These are phyloP conservation scores for Bodo saltans DNA, from an alignment of 78 protist genomes.

Conservation along the genomic window DNA sequence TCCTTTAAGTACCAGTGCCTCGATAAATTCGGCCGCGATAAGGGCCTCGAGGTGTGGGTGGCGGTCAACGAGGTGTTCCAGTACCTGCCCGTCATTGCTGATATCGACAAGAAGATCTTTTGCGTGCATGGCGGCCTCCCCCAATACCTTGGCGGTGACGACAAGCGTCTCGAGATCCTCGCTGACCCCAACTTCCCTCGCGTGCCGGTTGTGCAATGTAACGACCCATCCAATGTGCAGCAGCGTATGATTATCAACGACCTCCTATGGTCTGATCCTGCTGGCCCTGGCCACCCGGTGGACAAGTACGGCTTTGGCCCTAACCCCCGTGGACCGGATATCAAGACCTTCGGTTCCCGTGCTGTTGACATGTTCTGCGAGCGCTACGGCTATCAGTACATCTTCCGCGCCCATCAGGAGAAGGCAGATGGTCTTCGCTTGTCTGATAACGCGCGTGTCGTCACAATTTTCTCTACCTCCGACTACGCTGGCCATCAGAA, in stretches of 20 bases:
- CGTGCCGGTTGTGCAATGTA: not conserved
- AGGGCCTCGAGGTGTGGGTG: conserved; percentile 43
- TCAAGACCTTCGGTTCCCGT: conserved; percentile 25
- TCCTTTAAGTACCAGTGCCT: conserved; percentile 5
- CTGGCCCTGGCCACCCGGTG: not conserved
- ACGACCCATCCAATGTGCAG: not conserved
- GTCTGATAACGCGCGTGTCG: conserved; percentile 16
- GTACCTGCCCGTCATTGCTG: conserved; percentile 35
- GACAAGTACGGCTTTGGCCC: conserved; percentile 34
- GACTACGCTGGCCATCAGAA: conserved; percentile 34
- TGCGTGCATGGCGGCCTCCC: conserved; percentile 54
- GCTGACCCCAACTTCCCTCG: not conserved
- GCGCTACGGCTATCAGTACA: not conserved
- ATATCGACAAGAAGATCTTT: conserved; percentile 42
- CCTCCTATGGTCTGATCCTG: conserved; percentile 41
- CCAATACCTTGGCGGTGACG: not conserved
- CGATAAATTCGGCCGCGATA: not conserved
- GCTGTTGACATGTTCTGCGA: conserved; percentile 7
- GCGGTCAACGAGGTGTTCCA: conserved; percentile 24
- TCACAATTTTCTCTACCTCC: conserved; percentile 36
- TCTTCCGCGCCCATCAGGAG: conserved; percentile 54
- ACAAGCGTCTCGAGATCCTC: not conserved
- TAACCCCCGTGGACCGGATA: conserved; percentile 20
- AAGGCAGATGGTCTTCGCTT: conserved; percentile 21
- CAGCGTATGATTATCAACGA: conserved; percentile 10